Evolutionary conservation across 2,329 filamentous ascomycete species (phyloP).

Genomic region (Beauveria bassiana): DNA sequence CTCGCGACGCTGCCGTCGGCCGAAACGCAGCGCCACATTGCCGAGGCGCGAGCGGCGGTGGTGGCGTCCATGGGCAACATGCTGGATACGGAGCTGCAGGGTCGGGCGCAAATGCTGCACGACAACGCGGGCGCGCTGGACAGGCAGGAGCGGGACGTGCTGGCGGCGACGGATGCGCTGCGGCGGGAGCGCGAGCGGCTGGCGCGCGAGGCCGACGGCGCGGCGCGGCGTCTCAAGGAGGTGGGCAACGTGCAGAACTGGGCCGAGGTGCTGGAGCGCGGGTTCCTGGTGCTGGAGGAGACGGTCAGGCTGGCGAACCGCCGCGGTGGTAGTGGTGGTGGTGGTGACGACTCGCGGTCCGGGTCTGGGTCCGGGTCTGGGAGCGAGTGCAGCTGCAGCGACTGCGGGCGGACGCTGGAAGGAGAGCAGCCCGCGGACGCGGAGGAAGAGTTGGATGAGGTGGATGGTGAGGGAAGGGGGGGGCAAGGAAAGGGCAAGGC

Average conservation of each 20-base stretch:
- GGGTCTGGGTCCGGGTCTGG: constrained; percentile 16
- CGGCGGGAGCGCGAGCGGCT: constrained; percentile 58
- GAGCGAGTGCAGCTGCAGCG: constrained; percentile 29
- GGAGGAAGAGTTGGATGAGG: constrained; percentile 15
- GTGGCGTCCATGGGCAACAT: constrained; percentile 60
- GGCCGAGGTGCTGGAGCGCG: constrained; percentile 71
- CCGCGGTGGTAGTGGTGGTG: not conserved
- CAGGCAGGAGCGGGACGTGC: constrained; percentile 60
- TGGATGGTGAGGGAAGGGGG: constrained; percentile 12
- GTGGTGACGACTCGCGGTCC: not conserved
- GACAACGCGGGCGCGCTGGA: constrained; percentile 57
- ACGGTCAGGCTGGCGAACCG: constrained; percentile 49
- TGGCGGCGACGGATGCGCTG: constrained; percentile 50
- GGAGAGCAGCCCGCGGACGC: constrained; percentile 13
- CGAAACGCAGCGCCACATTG: constrained; percentile 39
- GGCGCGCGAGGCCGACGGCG: constrained; percentile 54
- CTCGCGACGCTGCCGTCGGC: constrained; percentile 33
- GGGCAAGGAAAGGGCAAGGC: constrained; percentile 10
- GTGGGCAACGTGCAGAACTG: constrained; percentile 79
- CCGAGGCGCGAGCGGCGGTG: constrained; percentile 51
- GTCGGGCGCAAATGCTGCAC: constrained; percentile 63
- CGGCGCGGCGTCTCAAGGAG: constrained; percentile 63
- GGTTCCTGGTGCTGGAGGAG: constrained; percentile 58
- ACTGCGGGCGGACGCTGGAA: constrained; percentile 22
- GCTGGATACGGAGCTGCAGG: constrained; percentile 60